Percentiles rank a stretch among this genome's conserved stretches.
phyloP scores from a whole-genome alignment of 2,329 filamentous ascomycete species.

The Fusarium sarcochroum region DNA sequence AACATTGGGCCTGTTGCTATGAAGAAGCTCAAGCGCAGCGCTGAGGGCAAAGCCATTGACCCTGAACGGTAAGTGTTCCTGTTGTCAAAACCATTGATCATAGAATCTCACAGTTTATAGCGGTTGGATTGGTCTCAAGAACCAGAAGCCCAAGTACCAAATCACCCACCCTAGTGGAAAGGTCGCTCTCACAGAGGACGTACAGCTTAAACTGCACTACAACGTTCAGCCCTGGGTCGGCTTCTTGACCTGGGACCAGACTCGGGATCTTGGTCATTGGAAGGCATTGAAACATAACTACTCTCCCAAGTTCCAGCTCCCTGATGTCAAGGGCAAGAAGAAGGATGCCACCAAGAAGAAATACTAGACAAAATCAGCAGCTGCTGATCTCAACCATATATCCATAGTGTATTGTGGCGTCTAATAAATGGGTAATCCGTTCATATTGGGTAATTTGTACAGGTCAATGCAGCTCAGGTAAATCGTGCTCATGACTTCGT shows the following conservation, averaged over 20 bases:
- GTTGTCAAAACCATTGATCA: background rate
- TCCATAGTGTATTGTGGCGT: slow-evolving; percentile 38
- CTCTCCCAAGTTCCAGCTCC: slow-evolving; percentile 75
- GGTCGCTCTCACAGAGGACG: slow-evolving; percentile 80
- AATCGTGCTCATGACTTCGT: slow-evolving; percentile 44
- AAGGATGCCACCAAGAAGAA: slow-evolving; percentile 47
- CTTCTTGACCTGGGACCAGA: slow-evolving; percentile 83
- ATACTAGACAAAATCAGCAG: slow-evolving; percentile 24
- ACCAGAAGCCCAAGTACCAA: slow-evolving; percentile 95
- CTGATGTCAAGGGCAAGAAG: slow-evolving; percentile 73
- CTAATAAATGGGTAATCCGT: slow-evolving; percentile 29
- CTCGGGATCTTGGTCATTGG: slow-evolving; percentile 72
- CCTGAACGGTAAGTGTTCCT: slow-evolving; percentile 64
- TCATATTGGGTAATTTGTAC: background rate
- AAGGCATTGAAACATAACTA: slow-evolving; percentile 74
- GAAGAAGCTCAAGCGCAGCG: slow-evolving; percentile 73
- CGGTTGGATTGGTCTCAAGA: slow-evolving; percentile 82
- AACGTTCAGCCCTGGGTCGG: slow-evolving; percentile 99
- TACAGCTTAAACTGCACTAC: slow-evolving; percentile 87
- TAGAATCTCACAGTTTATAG: slow-evolving; percentile 54
- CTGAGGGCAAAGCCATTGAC: slow-evolving; percentile 72
- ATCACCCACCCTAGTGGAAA: slow-evolving; percentile 90
- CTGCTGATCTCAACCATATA: background rate
- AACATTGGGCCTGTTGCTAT: slow-evolving; percentile 72
- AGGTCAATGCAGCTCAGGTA: background rate